A percentile compares a stretch with the other conserved stretches of the same genome.
Conservation (phyloP, 805 yeast species). For the Candida khao-thaluensis region DNA sequence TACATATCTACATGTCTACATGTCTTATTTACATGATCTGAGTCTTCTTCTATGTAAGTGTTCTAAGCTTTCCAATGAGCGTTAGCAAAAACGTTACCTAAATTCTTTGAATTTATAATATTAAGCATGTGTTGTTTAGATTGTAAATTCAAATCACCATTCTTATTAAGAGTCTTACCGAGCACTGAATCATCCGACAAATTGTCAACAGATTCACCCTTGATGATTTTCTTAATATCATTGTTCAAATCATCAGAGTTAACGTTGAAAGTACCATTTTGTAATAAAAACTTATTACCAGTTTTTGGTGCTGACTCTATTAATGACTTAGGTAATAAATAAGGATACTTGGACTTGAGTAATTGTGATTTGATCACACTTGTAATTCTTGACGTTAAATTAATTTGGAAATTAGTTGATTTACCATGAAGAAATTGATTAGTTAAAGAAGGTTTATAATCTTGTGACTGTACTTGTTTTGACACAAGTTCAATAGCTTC, state of each 20-base stretch:
- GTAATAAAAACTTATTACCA: slow-evolving; percentile 33
- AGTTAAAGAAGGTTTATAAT: slow-evolving; percentile 11
- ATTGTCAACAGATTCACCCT: slow-evolving; percentile 25
- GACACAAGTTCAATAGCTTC: slow-evolving; percentile 9
- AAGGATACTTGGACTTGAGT: slow-evolving; percentile 41
- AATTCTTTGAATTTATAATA: slow-evolving; percentile 15
- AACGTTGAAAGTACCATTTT: slow-evolving; percentile 23
- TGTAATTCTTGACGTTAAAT: slow-evolving; percentile 34
- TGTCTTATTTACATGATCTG: slow-evolving; percentile 8
- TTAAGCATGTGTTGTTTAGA: slow-evolving; percentile 32
- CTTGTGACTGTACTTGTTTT: slow-evolving; percentile 8
- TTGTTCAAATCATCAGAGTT: slow-evolving; percentile 21
- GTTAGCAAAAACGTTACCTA: slow-evolving; percentile 12
- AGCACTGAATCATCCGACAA: slow-evolving; percentile 12
- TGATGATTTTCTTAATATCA: slow-evolving; percentile 30
- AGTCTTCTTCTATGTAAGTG: too few relatives aligned
- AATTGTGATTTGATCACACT: slow-evolving; percentile 40
- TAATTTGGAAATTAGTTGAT: slow-evolving; percentile 27
- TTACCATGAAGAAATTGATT: slow-evolving; percentile 40
- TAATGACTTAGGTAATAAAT: slow-evolving; percentile 33
- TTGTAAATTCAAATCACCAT: slow-evolving; percentile 25
- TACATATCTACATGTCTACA: background rate
- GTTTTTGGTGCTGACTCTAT: slow-evolving; percentile 23
- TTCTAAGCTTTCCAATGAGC: slow-evolving; percentile 19
- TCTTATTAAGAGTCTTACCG: slow-evolving; percentile 19